Evolutionary conservation across 371 early-diverging fungal genomes (phyloP).

Genomic region (Mortierella sp.): DNA sequence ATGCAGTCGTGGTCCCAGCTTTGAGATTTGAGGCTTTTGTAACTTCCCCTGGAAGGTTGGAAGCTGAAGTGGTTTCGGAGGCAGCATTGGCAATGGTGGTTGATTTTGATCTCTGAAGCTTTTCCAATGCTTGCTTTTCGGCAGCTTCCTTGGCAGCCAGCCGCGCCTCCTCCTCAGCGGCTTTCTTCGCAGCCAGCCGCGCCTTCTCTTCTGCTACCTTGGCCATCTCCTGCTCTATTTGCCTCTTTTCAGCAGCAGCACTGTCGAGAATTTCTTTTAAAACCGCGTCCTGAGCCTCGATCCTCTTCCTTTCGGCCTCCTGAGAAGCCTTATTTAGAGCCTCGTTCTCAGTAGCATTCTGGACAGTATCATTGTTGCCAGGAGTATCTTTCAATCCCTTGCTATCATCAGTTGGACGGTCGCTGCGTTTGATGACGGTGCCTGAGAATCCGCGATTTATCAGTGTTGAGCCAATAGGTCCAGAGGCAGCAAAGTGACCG

Average conservation of each 20-base stretch:
- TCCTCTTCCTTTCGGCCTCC: conserved; percentile 35
- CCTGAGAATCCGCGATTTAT: conserved; percentile 23
- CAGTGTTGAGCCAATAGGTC: neutral
- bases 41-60: neutral
- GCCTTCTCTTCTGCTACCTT: conserved; percentile 29
- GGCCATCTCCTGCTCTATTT: conserved; percentile 33
- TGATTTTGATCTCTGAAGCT: neutral
- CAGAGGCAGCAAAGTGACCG: conserved; percentile 8
- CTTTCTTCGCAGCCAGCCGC: conserved; percentile 25
- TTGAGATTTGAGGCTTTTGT: neutral
- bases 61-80: neutral
- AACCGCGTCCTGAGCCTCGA: conserved; percentile 41
- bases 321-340: conserved; percentile 11
- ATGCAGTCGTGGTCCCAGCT: neutral
- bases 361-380: neutral
- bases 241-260: conserved; percentile 50
- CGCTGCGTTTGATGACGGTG: conserved; percentile 5
- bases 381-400: conserved; percentile 2
- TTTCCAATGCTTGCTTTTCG: conserved; percentile 15
- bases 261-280: conserved; percentile 52
- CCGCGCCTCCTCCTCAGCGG: conserved; percentile 15
- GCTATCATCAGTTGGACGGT: neutral
- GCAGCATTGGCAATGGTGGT: neutral
- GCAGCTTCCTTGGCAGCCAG: conserved; percentile 16
- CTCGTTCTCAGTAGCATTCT: conserved; percentile 13